Conservation (phyloP, 2,329 filamentous ascomycete species). For the Lasiodiplodia hormozganensis region DNA sequence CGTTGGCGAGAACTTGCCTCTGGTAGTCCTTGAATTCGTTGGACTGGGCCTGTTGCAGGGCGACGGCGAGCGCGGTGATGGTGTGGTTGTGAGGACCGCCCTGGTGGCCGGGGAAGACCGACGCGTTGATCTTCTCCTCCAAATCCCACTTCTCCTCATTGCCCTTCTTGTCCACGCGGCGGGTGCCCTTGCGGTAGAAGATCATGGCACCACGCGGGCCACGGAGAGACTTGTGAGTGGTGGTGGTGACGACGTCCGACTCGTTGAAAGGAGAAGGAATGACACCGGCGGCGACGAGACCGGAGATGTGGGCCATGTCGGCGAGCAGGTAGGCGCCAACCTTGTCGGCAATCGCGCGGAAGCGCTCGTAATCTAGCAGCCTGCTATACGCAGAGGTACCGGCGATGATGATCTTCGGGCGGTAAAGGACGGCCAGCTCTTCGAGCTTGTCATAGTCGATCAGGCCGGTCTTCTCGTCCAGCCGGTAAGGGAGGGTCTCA, state of each 20-base stretch:
- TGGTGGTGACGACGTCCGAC: conserved; percentile 97
- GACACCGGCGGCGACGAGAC: conserved; percentile 89
- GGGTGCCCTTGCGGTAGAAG: conserved; percentile 98
- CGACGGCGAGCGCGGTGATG: conserved; percentile 94
- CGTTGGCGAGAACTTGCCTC: conserved; percentile 88
- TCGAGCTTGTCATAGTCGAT: conserved; percentile 96
- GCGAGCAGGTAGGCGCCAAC: conserved; percentile 94
- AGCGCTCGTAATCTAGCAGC: conserved; percentile 93
- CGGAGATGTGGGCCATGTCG: conserved; percentile 99
- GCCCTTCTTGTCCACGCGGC: conserved; percentile 86
- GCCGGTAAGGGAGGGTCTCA: conserved; percentile 96
- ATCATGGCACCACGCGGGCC: conserved; percentile 99
- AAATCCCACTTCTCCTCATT: conserved; percentile 94
- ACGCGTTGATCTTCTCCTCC: conserved; percentile 96
- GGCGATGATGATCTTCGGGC: conserved; percentile 94
- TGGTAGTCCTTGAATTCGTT: conserved; percentile 96
- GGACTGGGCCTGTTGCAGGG: conserved; percentile 89
- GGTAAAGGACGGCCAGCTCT: conserved; percentile 88
- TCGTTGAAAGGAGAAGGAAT: conserved; percentile 92
- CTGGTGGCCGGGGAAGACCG: conserved; percentile 98
- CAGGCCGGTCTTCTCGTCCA: conserved; percentile 87
- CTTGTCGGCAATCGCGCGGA: conserved; percentile 93
- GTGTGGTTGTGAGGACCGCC: conserved; percentile 99
- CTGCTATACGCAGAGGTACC: conserved; percentile 98
- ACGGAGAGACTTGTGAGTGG: conserved; percentile 98